phyloP scores from a whole-genome alignment of 345 rosid genomes.

The Mangifera indica region DNA sequence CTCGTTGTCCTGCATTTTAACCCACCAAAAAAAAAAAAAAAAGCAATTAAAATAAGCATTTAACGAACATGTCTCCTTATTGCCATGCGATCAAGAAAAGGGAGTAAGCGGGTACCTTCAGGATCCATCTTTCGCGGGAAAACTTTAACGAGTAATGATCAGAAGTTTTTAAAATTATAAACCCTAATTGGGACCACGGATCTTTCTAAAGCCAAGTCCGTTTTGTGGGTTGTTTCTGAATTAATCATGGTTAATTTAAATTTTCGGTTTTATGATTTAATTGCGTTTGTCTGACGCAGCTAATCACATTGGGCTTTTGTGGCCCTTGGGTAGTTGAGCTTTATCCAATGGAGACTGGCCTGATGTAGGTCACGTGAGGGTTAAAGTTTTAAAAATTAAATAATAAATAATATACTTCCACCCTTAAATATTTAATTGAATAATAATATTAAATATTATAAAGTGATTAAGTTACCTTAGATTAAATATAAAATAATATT shows the following conservation, averaged over 20 bases:
- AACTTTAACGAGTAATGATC: background rate
- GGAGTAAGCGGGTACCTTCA: slow-evolving; percentile 26
- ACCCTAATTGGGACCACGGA: slow-evolving; percentile 14
- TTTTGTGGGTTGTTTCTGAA: background rate
- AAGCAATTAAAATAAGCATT: background rate
- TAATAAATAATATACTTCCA: no score
- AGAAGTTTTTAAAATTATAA: background rate
- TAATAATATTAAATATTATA: no score
- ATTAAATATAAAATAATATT: no score
- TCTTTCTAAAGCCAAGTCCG: background rate
- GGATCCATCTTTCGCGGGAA: slow-evolving; percentile 36
- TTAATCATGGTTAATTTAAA: background rate
- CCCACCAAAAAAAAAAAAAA: background rate
- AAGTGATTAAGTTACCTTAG: no score
- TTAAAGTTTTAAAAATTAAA: no score
- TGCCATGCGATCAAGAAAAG: background rate
- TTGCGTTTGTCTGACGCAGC: no score
- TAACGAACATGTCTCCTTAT: background rate
- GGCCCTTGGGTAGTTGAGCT: no score
- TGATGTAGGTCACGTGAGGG: no score
- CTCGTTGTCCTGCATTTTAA: slow-evolving; percentile 54
- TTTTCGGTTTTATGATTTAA: background rate
- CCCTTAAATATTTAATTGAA: no score
- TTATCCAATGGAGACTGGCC: no score
- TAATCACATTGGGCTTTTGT: no score